Conservation (phyloP, 495 filamentous ascomycete species). For the Talaromyces ruber region DNA sequence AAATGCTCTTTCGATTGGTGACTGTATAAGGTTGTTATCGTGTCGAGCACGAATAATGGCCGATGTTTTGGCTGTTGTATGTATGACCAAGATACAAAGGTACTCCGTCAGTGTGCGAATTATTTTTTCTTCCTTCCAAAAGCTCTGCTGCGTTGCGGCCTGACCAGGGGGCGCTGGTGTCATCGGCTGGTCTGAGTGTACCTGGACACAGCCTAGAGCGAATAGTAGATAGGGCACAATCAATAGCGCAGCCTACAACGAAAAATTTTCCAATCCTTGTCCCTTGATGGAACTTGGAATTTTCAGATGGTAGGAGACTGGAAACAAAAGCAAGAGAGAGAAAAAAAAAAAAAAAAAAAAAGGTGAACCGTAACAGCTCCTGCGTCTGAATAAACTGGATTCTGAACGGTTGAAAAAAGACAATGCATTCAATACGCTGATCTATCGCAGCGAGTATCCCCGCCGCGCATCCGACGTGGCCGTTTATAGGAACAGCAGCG, state of each 20-base stretch:
- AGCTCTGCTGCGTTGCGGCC: slow-evolving; percentile 4
- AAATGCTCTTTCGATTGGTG: neutral
- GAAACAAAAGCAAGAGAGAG: neutral
- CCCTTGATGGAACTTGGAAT: neutral
- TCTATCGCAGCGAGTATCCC: neutral
- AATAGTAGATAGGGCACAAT: neutral
- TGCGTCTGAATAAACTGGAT: neutral
- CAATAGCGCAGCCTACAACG: neutral
- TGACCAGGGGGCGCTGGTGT: slow-evolving; percentile 8
- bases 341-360: neutral
- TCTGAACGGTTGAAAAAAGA: neutral
- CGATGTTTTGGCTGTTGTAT: neutral
- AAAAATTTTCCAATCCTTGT: slow-evolving; percentile 2
- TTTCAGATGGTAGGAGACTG: neutral
- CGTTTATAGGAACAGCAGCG: neutral
- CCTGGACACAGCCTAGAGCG: neutral
- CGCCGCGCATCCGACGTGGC: slow-evolving; percentile 4
- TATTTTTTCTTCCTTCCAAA: neutral
- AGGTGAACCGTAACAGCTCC: neutral
- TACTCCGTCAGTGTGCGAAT: neutral
- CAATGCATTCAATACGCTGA: neutral
- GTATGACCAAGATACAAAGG: neutral
- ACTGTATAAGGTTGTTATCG: neutral
- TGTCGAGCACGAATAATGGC: neutral
- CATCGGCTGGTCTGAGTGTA: slow-evolving; percentile 3